These are phyloP conservation scores for Aegle marmelos DNA, from an alignment of 345 rosid genomes.

Conservation along the genomic window DNA sequence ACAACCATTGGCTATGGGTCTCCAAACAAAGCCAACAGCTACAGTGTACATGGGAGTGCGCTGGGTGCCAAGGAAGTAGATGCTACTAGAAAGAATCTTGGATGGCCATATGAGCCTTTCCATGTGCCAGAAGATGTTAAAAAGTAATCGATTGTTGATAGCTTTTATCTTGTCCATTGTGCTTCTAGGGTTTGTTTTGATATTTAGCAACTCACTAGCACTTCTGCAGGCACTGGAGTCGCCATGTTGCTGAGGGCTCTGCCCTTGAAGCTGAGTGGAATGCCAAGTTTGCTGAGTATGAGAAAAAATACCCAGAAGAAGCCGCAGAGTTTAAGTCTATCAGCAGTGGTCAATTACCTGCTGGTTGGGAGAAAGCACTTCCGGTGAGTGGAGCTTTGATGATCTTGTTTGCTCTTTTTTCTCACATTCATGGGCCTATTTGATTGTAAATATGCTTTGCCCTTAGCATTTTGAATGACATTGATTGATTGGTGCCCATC, in stretches of 20 bases:
- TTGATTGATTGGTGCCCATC: not conserved
- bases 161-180: not conserved
- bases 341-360: slow-evolving; percentile 71
- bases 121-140: slow-evolving; percentile 94
- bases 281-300: slow-evolving; percentile 76
- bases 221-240: slow-evolving; percentile 88
- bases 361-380: slow-evolving; percentile 94
- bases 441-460: not conserved
- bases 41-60: slow-evolving; percentile 97
- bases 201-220: slow-evolving; percentile 6
- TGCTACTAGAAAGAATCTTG: slow-evolving; percentile 96
- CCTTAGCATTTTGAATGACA: not conserved
- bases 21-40: slow-evolving; percentile 93
- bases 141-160: slow-evolving; percentile 39
- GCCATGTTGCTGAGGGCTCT: slow-evolving; percentile 71
- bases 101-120: slow-evolving; percentile 92
- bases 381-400: slow-evolving; percentile 52
- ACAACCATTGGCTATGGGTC: slow-evolving; percentile 98
- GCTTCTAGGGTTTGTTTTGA: slow-evolving; percentile 1
- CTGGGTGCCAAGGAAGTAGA: slow-evolving; percentile 98
- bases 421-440: not conserved
- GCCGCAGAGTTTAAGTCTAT: slow-evolving; percentile 90
- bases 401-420: not conserved
- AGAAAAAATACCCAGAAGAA: slow-evolving; percentile 83
- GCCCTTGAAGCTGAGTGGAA: slow-evolving; percentile 88